Evolutionary conservation across 768 basidiomycete genomes (phyloP).

Genomic region (Daedalea quercina): DNA sequence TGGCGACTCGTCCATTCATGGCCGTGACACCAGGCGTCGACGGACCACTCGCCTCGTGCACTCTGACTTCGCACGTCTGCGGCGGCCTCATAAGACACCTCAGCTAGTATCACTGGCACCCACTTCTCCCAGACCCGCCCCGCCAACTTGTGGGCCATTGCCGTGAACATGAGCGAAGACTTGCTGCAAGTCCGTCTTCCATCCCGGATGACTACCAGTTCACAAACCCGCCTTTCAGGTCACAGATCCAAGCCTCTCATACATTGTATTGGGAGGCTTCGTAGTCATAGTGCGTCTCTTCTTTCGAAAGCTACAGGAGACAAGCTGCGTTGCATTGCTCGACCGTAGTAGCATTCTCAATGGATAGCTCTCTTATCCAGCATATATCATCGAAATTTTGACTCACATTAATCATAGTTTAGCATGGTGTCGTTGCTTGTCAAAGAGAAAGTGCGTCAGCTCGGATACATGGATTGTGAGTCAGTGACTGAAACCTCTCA

Average conservation of each 20-base stretch:
- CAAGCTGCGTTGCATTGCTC: too few relatives aligned
- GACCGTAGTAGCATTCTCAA: too few relatives aligned
- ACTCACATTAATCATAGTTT: constrained; percentile 42
- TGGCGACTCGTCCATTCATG: too few relatives aligned
- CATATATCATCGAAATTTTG: not conserved
- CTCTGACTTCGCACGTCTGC: too few relatives aligned
- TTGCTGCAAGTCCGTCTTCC: constrained; percentile 23
- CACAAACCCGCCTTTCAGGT: constrained; percentile 36
- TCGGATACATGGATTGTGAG: not conserved
- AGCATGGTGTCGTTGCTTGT: constrained; percentile 78
- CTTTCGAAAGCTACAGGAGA: too few relatives aligned
- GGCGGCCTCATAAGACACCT: too few relatives aligned
- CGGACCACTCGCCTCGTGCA: too few relatives aligned
- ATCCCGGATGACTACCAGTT: constrained; percentile 9
- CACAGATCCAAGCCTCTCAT: constrained; percentile 45
- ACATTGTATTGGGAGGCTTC: constrained; percentile 57
- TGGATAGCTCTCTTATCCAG: too few relatives aligned
- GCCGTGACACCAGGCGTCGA: too few relatives aligned
- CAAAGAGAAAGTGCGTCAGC: constrained; percentile 59
- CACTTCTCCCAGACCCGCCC: too few relatives aligned
- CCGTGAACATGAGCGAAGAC: constrained; percentile 7
- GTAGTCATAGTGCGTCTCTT: constrained; percentile 37
- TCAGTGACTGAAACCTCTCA: not conserved
- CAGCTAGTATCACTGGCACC: too few relatives aligned
- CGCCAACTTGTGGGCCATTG: not conserved